These are phyloP conservation scores for Mrakia blollopis DNA, from an alignment of 768 basidiomycete genomes.

Conservation along the genomic window DNA sequence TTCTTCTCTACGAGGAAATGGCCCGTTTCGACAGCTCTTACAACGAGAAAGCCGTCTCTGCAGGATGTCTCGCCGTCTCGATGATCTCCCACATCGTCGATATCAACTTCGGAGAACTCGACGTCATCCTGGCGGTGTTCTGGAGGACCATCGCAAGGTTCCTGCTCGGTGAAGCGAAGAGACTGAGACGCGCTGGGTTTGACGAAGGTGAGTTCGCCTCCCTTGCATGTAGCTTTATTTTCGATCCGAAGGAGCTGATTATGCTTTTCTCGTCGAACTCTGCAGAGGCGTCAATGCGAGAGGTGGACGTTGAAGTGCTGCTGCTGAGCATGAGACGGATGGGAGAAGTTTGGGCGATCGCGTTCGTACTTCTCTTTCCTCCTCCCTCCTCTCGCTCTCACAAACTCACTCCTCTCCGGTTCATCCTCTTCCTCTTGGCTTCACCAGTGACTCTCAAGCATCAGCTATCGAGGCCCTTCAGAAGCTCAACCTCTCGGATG, in stretches of 20 bases:
- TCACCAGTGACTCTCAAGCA: not conserved
- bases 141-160: constrained; percentile 1
- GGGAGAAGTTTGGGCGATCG: not conserved
- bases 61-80: not conserved
- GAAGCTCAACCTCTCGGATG: not conserved
- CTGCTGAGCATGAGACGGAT: not conserved
- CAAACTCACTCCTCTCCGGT: too few relatives aligned
- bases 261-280: not conserved
- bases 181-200: not conserved
- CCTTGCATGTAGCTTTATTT: too few relatives aligned
- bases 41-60: not conserved
- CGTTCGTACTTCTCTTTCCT: not conserved
- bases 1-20: constrained; percentile 2
- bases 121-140: not conserved
- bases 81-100: constrained; percentile 2
- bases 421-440: not conserved
- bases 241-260: not conserved
- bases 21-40: not conserved
- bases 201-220: not conserved
- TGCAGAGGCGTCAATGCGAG: not conserved
- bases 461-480: not conserved
- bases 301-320: not conserved
- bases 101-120: constrained; percentile 3
- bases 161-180: not conserved
- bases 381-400: not conserved